Base-by-base conservation (phyloP, 768 basidiomycete genomes). In the Tulasnella sp. region DNA sequence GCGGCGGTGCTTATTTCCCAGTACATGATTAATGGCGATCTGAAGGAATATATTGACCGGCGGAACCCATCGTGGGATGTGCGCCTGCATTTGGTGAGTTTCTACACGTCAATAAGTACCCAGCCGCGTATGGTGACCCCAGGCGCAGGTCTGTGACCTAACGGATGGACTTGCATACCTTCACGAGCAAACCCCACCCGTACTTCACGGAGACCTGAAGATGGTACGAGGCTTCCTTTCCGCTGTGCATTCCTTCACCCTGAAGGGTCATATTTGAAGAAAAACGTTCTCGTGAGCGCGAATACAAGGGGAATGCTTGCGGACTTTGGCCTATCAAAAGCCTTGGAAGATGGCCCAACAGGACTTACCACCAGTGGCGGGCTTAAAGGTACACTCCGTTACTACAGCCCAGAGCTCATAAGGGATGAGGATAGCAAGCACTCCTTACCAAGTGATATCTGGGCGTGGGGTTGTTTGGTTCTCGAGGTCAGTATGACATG, bases 161-260 rank as follows among this genome's bases (percentile, higher is more conserved):
- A 42, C 69, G 17, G 40, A 70, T 38, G 69, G 69, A 70, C 69
- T 70, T 34, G 69, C 29, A 22, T 70, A 70, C 15, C 69, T 70
- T 70, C 69, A 70, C 19, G 11, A 3, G 1, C 36, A 36, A 39
- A n/a, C n/a, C n/a, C 69, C 37, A 38, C 37, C 69, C 34, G 36
- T 70, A 1, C 1, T n/a, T 38, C 69, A 70, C 17, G 69, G 69
- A 1, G 69, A 70, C 69, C 11, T 70, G 5, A 70, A 70, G 29
- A 42, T 42, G 40, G 69, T 70, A 64, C 25, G 31, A 70, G 0
- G 1, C 6, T 14, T 19, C 1, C 22, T 11, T 38, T n/a, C 68
- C 25, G 15, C 7, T 29, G 2, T 2, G 25, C 2, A 31, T 12
- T 37, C 14, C 25, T 3, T 70, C 15, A 4, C 9, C 5, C 17